Evolutionary conservation across 2,329 filamentous ascomycete genomes (phyloP), one percentile per base, ranked within the genome.

Genomic region (Nemania diffusa): DNA sequence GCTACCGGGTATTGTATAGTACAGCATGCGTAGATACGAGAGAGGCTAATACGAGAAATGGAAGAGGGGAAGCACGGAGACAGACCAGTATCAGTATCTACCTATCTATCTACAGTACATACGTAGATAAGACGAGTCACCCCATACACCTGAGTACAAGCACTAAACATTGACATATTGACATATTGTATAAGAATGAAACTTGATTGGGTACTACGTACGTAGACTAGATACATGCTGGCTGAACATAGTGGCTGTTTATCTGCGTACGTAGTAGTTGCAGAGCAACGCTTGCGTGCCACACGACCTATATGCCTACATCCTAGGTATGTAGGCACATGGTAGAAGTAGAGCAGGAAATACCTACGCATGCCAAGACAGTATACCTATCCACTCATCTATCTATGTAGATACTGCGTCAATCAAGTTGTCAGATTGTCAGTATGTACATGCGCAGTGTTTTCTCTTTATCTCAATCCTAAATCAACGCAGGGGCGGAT

Each of bases 401-500:
- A n/a, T n/a, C n/a, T n/a, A n/a, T n/a, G n/a, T n/a, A n/a, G n/a
- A n/a, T n/a, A n/a, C n/a, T n/a, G n/a, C n/a, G 60, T 67, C 55
- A 55, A 40, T 61, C 26, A 44, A 15, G n/a, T 42, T 62, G 56
- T 59, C 61, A 48, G 57, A 22, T 52, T 60, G 34, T 24, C 17
- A 15, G 51, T 27, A n/a, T 3, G 32, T 8, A 32, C 5, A 32
- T 34, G 32, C n/a, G n/a, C n/a, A n/a, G n/a, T n/a, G n/a, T n/a
- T n/a, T 34, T 40, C 17, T 40, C 51, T 60, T 61, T 69, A 69
- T 69, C 67, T 57, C 59, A 59, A 34, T 46, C 58, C 55, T 37
- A 50, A 58, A 60, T 57, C 57, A 53, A 68, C 32, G 62, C 66
- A 68, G 58, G 62, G 55, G 62, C 48, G 58, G 42, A 60, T 51